These are phyloP conservation scores for Saccharomycopsis oosterbeekiorum DNA, from an alignment of 805 yeast species.

Conservation along the genomic window DNA sequence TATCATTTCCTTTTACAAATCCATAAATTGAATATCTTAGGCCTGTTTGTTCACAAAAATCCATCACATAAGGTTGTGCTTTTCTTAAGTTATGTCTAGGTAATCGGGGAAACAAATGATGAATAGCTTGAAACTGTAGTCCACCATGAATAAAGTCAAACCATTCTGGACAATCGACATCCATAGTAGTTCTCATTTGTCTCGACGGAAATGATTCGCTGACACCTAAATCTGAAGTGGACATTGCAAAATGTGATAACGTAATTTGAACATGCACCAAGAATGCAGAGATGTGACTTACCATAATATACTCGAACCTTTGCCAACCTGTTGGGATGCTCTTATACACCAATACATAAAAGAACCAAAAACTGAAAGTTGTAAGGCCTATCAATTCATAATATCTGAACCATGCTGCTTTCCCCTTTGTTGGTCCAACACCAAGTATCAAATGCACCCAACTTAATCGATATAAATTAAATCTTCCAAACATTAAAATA, in stretches of 20 bases:
- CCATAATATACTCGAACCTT: constrained; percentile 51
- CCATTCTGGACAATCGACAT: constrained; percentile 91
- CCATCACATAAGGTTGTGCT: constrained; percentile 61
- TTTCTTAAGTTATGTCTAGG: constrained; percentile 81
- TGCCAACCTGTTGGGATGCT: constrained; percentile 43
- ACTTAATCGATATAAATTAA: constrained; percentile 71
- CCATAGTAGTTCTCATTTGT: constrained; percentile 88
- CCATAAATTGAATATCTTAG: constrained; percentile 77
- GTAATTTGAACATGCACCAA: constrained; percentile 92
- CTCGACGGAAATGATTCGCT: constrained; percentile 71
- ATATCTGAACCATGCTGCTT: constrained; percentile 81
- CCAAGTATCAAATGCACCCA: constrained; percentile 72
- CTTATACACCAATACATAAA: constrained; percentile 48
- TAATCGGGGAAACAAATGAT: constrained; percentile 79
- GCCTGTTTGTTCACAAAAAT: constrained; percentile 70
- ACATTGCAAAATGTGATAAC: constrained; percentile 86
- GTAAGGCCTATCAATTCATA: constrained; percentile 62
- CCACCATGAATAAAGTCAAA: constrained; percentile 88
- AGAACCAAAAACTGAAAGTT: constrained; percentile 74
- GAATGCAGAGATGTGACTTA: constrained; percentile 77
- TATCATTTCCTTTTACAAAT: constrained; percentile 65
- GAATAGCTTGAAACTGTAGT: constrained; percentile 82
- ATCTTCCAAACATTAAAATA: constrained; percentile 71
- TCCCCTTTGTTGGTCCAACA: constrained; percentile 68
- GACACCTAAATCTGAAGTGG: constrained; percentile 76